Conservation (phyloP, 1,139 yeast genomes). For the Trichomonascaceae sp. region DNA sequence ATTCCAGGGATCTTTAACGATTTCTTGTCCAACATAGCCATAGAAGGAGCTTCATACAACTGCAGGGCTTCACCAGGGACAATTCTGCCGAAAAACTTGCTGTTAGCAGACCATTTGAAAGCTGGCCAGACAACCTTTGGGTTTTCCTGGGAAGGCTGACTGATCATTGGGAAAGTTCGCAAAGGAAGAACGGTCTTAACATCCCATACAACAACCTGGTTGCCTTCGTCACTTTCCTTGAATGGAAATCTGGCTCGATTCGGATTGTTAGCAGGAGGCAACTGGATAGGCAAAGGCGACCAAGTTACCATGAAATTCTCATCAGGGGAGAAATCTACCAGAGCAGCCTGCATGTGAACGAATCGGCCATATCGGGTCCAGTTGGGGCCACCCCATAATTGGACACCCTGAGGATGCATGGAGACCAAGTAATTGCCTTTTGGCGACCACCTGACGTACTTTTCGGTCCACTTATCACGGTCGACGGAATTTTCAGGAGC, state of each 20-base stretch:
- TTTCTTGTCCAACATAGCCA: slow-evolving; percentile 79
- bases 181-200: slow-evolving; percentile 75
- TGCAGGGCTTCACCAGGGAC: slow-evolving; percentile 86
- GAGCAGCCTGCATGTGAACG: slow-evolving; percentile 83
- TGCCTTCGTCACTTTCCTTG: slow-evolving; percentile 84
- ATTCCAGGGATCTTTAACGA: slow-evolving; percentile 78
- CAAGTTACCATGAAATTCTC: slow-evolving; percentile 88
- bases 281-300: slow-evolving; percentile 74
- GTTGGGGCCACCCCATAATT: slow-evolving; percentile 90
- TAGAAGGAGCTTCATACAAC: slow-evolving; percentile 67
- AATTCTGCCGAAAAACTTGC: slow-evolving; percentile 90
- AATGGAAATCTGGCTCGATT: slow-evolving; percentile 70
- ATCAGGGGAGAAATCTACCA: slow-evolving; percentile 86
- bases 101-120: slow-evolving; percentile 93
- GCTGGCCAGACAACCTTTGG: slow-evolving; percentile 89
- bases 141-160: slow-evolving; percentile 53
- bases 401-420: slow-evolving; percentile 91
- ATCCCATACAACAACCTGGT: slow-evolving; percentile 93
- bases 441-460: slow-evolving; percentile 87
- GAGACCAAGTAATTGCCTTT: slow-evolving; percentile 86
- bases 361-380: slow-evolving; percentile 68
- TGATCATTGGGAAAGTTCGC: slow-evolving; percentile 83
- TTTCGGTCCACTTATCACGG: slow-evolving; percentile 80
- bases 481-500: slow-evolving; percentile 75
- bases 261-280: slow-evolving; percentile 61